These are phyloP conservation scores for Botrytis pseudocinerea DNA, from an alignment of 2,329 filamentous ascomycete genomes.

Conservation along the genomic window DNA sequence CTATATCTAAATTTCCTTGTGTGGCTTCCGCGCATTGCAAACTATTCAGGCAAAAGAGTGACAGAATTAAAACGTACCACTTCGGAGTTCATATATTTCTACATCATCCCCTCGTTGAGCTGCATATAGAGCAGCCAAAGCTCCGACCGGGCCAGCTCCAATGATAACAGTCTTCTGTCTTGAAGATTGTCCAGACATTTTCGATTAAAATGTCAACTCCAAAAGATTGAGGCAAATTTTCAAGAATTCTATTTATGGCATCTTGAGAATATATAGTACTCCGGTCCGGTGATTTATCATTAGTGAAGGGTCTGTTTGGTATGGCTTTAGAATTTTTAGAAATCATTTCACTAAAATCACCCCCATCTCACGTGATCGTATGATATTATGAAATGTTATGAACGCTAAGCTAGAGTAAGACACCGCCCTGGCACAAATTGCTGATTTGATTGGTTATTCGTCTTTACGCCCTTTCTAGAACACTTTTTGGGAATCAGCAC, in stretches of 20 bases:
- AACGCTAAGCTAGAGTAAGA: neutral
- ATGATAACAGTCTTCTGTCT: conserved; percentile 66
- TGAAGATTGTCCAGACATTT: conserved; percentile 18
- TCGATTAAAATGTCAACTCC: neutral
- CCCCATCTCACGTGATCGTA: neutral
- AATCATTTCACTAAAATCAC: conserved; percentile 8
- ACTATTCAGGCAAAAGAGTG: conserved; percentile 19
- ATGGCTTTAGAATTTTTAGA: neutral
- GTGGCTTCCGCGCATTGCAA: neutral
- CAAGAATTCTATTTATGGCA: neutral
- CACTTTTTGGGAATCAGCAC: neutral
- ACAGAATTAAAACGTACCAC: conserved; percentile 60
- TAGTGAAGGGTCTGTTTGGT: neutral
- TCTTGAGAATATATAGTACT: neutral
- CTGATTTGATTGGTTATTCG: neutral
- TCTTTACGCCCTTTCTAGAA: conserved; percentile 11
- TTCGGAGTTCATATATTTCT: conserved; percentile 89
- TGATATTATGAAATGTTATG: neutral
- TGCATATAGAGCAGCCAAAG: conserved; percentile 88
- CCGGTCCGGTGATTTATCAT: conserved; percentile 14
- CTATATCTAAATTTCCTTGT: neutral
- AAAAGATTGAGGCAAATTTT: neutral
- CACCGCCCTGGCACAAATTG: conserved; percentile 6
- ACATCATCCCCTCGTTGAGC: conserved; percentile 85
- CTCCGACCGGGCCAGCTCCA: conserved; percentile 90